These are phyloP conservation scores for Barbatosphaeria neglecta DNA, from an alignment of 495 filamentous ascomycete genomes.

Conservation along the genomic window DNA sequence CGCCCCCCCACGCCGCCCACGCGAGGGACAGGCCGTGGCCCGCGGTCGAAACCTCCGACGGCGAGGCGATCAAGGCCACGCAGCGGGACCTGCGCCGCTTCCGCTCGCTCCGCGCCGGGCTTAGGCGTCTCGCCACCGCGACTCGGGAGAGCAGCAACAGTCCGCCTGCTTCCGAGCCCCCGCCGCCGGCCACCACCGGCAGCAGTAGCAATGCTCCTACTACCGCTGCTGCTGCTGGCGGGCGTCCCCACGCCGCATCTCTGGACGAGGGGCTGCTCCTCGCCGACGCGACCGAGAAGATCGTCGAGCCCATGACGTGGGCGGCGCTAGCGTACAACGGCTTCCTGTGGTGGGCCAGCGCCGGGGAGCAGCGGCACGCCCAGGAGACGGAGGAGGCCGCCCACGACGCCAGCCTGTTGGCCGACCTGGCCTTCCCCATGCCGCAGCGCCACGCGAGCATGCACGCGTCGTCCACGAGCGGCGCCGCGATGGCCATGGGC, in stretches of 20 bases:
- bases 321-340: slow-evolving; percentile 75
- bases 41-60: slow-evolving; percentile 51
- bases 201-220: no score
- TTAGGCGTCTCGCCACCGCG: slow-evolving; percentile 38
- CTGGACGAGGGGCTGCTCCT: slow-evolving; percentile 10
- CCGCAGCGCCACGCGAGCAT: slow-evolving; percentile 20
- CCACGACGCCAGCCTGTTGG: slow-evolving; percentile 36
- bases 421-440: slow-evolving; percentile 25
- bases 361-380: slow-evolving; percentile 65
- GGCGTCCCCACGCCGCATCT: no score
- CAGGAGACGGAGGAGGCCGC: slow-evolving; percentile 35
- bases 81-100: slow-evolving; percentile 83
- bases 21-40: slow-evolving; percentile 62
- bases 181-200: slow-evolving; percentile 4
- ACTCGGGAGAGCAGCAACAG: neutral
- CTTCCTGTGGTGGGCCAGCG: slow-evolving; percentile 98
- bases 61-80: slow-evolving; percentile 63
- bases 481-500: slow-evolving; percentile 4
- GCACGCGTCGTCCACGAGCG: slow-evolving; percentile 5
- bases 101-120: slow-evolving; percentile 53
- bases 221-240: no score
- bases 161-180: neutral
- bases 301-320: slow-evolving; percentile 79
- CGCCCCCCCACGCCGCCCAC: slow-evolving; percentile 39
- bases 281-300: slow-evolving; percentile 33